Conservation (phyloP, 225 moss, liverwort and hornwort genomes). For the Antitrichia curtipendula region DNA sequence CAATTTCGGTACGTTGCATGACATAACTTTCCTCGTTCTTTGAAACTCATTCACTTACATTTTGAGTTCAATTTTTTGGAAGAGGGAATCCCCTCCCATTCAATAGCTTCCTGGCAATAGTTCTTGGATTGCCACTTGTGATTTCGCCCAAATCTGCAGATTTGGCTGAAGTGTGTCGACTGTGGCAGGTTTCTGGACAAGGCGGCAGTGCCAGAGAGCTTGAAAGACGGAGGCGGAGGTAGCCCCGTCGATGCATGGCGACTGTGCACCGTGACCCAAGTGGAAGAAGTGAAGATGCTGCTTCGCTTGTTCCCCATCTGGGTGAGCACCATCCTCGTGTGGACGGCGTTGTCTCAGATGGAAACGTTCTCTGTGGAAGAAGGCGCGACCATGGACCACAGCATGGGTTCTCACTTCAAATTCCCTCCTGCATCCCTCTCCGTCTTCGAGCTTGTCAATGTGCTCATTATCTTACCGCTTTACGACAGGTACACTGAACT, state of each 20-base stretch:
- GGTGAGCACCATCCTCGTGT: constrained; percentile 51
- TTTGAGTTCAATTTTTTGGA: neutral
- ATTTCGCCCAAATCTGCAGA: neutral
- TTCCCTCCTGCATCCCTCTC: constrained; percentile 58
- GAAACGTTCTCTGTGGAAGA: constrained; percentile 61
- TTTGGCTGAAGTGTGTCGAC: neutral
- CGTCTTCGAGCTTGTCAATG: constrained; percentile 41
- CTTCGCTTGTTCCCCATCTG: constrained; percentile 53
- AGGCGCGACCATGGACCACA: constrained; percentile 53
- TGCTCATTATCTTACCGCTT: constrained; percentile 29
- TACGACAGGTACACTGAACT: constrained; percentile 18
- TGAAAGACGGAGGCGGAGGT: neutral
- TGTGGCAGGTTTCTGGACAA: constrained; percentile 36
- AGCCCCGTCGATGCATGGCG: constrained; percentile 8
- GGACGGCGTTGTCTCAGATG: constrained; percentile 74
- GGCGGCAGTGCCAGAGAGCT: constrained; percentile 5
- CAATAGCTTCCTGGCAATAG: neutral
- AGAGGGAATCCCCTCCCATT: neutral
- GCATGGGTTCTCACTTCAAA: constrained; percentile 39
- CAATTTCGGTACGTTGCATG: constrained; percentile 49
- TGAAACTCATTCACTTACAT: neutral
- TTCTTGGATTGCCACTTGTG: neutral
- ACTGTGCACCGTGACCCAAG: constrained; percentile 59
- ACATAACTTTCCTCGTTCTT: neutral
- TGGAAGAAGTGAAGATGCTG: constrained; percentile 73